phyloP scores from a whole-genome alignment of 176 grass and related monocot genomes.

The Phoenix dactylifera region DNA sequence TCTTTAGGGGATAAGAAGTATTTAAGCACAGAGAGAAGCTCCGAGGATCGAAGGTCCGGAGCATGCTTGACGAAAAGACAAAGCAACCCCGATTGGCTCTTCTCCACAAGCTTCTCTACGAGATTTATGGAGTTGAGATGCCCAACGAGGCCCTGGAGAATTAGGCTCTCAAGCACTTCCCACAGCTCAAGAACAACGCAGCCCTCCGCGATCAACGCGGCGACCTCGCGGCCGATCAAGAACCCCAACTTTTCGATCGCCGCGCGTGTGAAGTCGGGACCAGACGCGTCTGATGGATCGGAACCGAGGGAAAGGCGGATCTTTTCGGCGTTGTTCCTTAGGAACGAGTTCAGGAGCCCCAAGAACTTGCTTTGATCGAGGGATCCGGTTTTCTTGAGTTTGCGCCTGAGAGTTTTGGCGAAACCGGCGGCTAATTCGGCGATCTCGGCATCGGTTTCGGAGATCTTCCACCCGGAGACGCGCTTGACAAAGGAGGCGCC shows the following conservation, averaged over 20 bases:
- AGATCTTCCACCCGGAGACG: constrained; percentile 52
- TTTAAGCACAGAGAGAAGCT: constrained; percentile 43
- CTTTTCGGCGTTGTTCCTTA: constrained; percentile 19
- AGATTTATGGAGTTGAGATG: constrained; percentile 28
- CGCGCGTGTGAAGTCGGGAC: not conserved
- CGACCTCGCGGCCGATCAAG: constrained; percentile 28
- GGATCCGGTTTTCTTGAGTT: constrained; percentile 1
- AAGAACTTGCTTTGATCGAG: constrained; percentile 23
- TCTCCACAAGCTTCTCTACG: constrained; percentile 29
- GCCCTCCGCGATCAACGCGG: constrained; percentile 27
- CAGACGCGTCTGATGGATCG: not conserved
- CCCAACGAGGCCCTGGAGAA: constrained; percentile 27
- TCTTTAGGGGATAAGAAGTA: constrained; percentile 55
- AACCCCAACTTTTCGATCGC: constrained; percentile 22
- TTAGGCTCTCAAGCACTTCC: constrained; percentile 40
- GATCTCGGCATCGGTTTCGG: constrained; percentile 31
- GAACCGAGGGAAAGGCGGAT: constrained; percentile 19
- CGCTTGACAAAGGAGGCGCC: constrained; percentile 17
- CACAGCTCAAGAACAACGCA: constrained; percentile 21
- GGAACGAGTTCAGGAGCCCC: constrained; percentile 34
- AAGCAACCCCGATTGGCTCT: constrained; percentile 31
- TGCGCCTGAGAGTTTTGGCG: constrained; percentile 21
- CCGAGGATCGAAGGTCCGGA: constrained; percentile 41
- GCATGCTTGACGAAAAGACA: constrained; percentile 49
- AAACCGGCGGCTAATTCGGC: constrained; percentile 20